Evolutionary conservation across 164 flowering plant species (phyloP), one percentile per base, ranked within the genome.

Genomic region (Liquidambar formosana): DNA sequence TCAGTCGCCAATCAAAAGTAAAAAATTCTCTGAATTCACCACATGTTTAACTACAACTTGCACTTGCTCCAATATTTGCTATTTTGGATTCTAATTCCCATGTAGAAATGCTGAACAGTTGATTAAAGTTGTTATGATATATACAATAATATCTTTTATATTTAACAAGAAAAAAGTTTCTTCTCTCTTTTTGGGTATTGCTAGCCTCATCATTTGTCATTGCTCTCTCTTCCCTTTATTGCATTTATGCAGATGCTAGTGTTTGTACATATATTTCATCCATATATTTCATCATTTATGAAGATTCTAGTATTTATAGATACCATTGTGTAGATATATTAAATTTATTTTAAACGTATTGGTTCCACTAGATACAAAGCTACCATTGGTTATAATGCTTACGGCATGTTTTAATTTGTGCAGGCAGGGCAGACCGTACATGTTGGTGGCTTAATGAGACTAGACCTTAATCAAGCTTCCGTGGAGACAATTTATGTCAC

Each of bases 391-490:
- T 51, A 10, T 44, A 43, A 58, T 62, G 60, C 14, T 57, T 57
- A 33, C 38, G 46, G 28, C 66, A 63, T 60, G 49, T 33, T 48
- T 26, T 64, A 65, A 8, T 63, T 65, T 78, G 22, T 46, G 79
- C 87, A 95, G 99, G 87, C 57, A 21, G 99, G 99, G 73, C 96
- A 96, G 71, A 64, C 93, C 46, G 65, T 96, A 26, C 94, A 91
- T 84, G 84, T 93, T 73, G 98, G 99, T 72, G 96, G 89, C 53
- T 76, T 91, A 75, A 68, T 84, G 79, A 88, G 97, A 74, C 82
- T 96, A 23, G 98, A 96, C 68, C 84, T 96, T 45, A 77, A 62
- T 66, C 82, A 86, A 71, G 89, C 98, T 71, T 89, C 96, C 12
- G 92, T 90, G 23, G 75, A 89, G 66, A 96, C 99, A 68, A 96